Base-by-base conservation (phyloP, 192 early-diverging fungal species). In the Allomyces macrogynus region DNA sequence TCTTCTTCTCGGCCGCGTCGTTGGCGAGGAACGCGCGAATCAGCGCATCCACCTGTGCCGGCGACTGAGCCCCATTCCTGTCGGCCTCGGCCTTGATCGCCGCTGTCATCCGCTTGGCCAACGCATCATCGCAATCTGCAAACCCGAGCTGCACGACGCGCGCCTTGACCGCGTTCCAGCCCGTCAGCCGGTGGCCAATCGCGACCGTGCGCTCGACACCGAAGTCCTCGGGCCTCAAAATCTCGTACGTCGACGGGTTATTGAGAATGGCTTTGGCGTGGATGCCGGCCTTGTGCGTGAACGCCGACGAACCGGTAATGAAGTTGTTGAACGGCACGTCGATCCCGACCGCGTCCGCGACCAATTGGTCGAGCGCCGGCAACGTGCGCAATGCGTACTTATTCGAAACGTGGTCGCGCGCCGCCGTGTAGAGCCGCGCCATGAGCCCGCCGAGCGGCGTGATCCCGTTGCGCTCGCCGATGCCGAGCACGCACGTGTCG, bases 91-190 rank as follows among this genome's bases (percentile, higher is more conserved):
- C 76, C 86, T 98, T 98, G 80, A 98, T 96, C 75, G 94, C 87
- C 68, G 78, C 78, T 2, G 95, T 98, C 62, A 96, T 83, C 43
- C 75, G 78, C 85, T 98, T 98, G 74, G 90, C 81, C 65, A 95
- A 84, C n/a, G 86, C 84, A 72, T 98, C 95, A 67, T 82, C 87
- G 7, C 32, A 40, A 63, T 96, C 72, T 12, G 71, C 75, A 62
- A 98, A 75, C 20, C 84, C 85, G 18, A 98, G 77, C 75, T 96
- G 93, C 70, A 96, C 88, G 18, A 90, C 90, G 69, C 95, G 89
- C 77, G 93, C 92, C 87, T 96, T 96, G 80, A 98, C 95, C 57
- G 95, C 93, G 76, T 98, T 96, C 93, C 95, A 98, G 20, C 95
- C 93, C 2, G 95, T 98, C 61, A 98, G 76, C 63, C 93, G 88